Evolutionary conservation across 345 rosid species (phyloP).

Genomic region (Alliaria petiolata): DNA sequence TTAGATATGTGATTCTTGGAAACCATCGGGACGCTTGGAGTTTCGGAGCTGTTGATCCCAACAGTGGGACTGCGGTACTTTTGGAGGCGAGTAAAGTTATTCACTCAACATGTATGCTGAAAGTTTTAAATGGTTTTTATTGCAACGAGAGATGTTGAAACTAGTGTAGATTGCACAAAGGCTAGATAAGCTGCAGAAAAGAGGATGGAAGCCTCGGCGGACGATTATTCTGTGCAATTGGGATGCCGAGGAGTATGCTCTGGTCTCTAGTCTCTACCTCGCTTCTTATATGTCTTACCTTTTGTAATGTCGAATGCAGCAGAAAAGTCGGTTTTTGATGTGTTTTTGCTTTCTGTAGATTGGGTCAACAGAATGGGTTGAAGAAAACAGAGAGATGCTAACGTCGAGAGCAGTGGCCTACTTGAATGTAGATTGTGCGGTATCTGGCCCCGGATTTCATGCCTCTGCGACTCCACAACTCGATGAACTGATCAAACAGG

Average conservation of each 20-base stretch:
- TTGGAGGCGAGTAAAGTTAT: conserved; percentile 48
- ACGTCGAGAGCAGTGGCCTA: conserved; percentile 73
- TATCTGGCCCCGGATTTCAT: conserved; percentile 57
- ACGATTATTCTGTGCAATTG: conserved; percentile 76
- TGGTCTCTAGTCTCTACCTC: conserved; percentile 45
- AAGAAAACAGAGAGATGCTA: conserved; percentile 75
- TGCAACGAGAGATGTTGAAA: neutral
- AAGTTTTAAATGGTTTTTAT: neutral
- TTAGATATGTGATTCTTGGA: conserved; percentile 68
- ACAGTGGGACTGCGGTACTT: conserved; percentile 79
- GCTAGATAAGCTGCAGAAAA: conserved; percentile 49
- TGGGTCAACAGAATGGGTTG: conserved; percentile 94
- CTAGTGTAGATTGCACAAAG: conserved; percentile 60
- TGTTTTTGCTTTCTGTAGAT: conserved; percentile 38
- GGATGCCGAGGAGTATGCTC: conserved; percentile 91
- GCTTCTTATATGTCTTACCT: neutral
- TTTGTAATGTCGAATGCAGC: neutral
- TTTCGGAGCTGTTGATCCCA: conserved; percentile 88
- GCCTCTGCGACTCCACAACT: conserved; percentile 83
- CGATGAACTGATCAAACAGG: conserved; percentile 58
- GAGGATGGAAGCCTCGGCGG: conserved; percentile 77
- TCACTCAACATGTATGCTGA: neutral
- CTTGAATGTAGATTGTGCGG: conserved; percentile 65
- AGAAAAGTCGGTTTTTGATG: no score
- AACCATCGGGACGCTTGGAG: conserved; percentile 97